Base-by-base conservation (phyloP, 1,284 basidiomycete species). In the Microbotryum saponariae region DNA sequence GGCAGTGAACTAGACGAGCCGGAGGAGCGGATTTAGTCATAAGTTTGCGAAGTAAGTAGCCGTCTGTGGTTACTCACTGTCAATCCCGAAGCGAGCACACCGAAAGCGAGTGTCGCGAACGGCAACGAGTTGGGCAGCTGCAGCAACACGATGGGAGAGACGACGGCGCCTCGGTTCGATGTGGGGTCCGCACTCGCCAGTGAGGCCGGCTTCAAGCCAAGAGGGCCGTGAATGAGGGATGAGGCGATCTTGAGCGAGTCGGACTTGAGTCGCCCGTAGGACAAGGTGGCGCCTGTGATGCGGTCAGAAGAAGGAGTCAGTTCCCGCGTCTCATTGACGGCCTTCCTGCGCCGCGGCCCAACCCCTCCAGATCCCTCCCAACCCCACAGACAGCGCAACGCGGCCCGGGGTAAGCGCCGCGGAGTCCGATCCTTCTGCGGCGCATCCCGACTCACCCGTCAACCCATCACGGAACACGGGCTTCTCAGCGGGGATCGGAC, bases 41-140 rank as follows among this genome's bases (percentile, higher is more conserved):
- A 18, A 18, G 2, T 18, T 42, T 42, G 14, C 37, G 5, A 42
- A 12, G 37, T 16, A 18, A 42, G 16, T 42, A 42, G 6, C 14
- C 14, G 5, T 6, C 37, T 16, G 16, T 16, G 25, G 10, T n/a
- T 20, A 52, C 65, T 42, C 44, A 64, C 65, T 4, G 67, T 69
- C 2, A 69, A 50, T 5, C 70, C 70, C 2, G 71, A 71, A 2
- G 71, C 71, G 45, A 71, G 62, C 8, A 73, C 69, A 20, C 75
- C 76, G 50, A 75, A 73, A 2, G 73, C 69, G 25, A 77, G 62
- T 9, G 74, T 62, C 3, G 71, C 69, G 63, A 73, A 77, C 4
- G 70, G 67, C 14, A 76, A 67, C 53, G 73, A 74, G 54, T 77
- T 78, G 60, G 76, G 74, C 5, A 77, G 68, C 62, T 77, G 75